These are phyloP conservation scores for Botrytis sinoallii DNA, from an alignment of 2,329 filamentous ascomycete genomes.

Conservation along the genomic window DNA sequence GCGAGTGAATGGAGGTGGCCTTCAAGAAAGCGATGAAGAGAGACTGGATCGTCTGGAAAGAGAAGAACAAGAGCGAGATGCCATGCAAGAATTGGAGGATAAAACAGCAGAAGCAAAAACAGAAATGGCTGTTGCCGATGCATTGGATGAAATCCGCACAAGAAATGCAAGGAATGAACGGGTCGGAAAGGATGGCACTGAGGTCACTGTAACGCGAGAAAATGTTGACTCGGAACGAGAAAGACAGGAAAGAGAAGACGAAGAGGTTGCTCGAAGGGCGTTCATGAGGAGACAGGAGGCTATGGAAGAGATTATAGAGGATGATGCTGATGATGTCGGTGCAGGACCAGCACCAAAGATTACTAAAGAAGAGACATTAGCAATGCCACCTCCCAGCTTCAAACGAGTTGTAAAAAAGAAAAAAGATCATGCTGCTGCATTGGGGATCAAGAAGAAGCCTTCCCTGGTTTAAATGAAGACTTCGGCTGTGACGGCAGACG, in stretches of 20 bases:
- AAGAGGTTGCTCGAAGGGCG: slow-evolving; percentile 73
- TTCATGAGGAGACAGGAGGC: slow-evolving; percentile 53
- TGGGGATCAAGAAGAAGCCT: slow-evolving; percentile 87
- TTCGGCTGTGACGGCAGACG: background rate
- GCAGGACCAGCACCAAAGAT: slow-evolving; percentile 39
- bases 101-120: slow-evolving; percentile 90
- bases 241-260: slow-evolving; percentile 75
- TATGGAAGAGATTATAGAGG: slow-evolving; percentile 38
- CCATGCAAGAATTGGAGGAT: slow-evolving; percentile 91
- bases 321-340: slow-evolving; percentile 34
- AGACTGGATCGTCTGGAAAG: slow-evolving; percentile 77
- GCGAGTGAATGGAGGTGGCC: slow-evolving; percentile 55
- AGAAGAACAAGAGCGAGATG: slow-evolving; percentile 78
- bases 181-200: slow-evolving; percentile 64
- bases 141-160: slow-evolving; percentile 88
- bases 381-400: slow-evolving; percentile 62
- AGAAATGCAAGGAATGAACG: slow-evolving; percentile 85
- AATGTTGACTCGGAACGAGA: slow-evolving; percentile 58
- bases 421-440: slow-evolving; percentile 69
- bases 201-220: slow-evolving; percentile 53
- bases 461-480: slow-evolving; percentile 46
- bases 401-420: slow-evolving; percentile 80
- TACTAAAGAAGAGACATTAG: slow-evolving; percentile 37
- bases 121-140: slow-evolving; percentile 96
- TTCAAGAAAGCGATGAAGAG: slow-evolving; percentile 82